Conservation (phyloP, 2,329 filamentous ascomycete genomes). For the Xylaria sp. region DNA sequence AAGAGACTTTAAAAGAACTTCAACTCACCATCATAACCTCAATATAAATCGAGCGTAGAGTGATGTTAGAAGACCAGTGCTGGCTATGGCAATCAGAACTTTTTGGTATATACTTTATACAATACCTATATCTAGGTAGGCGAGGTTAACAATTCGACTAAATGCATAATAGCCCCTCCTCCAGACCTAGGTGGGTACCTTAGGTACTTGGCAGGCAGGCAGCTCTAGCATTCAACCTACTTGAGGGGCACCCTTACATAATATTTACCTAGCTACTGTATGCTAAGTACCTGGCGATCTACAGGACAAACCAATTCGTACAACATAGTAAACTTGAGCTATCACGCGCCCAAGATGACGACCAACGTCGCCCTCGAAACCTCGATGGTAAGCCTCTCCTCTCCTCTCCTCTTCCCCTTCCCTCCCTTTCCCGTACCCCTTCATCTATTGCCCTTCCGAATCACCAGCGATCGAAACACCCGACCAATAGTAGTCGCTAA, state of each 20-base stretch:
- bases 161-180: not conserved
- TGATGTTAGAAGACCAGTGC: too few species aligned
- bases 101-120: not conserved
- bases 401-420: not conserved
- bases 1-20: too few species aligned
- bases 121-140: too few species aligned
- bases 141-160: not conserved
- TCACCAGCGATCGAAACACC: too few species aligned
- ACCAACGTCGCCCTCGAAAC: slow-evolving; percentile 83
- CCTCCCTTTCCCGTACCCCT: not conserved
- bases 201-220: not conserved
- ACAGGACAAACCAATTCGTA: not conserved
- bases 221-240: not conserved
- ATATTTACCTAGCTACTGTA: too few species aligned
- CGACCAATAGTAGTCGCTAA: not conserved
- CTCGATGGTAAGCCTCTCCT: slow-evolving; percentile 65
- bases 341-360: slow-evolving; percentile 58
- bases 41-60: too few species aligned
- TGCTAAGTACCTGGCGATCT: not conserved
- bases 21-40: too few species aligned
- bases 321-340: slow-evolving; percentile 5
- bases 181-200: not conserved
- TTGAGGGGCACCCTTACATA: not conserved
- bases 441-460: not conserved
- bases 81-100: too few species aligned